Evolutionary conservation across 208 protist genomes (phyloP), one percentile per base, ranked within the genome.

Genomic region (Eutreptiella sp.): DNA sequence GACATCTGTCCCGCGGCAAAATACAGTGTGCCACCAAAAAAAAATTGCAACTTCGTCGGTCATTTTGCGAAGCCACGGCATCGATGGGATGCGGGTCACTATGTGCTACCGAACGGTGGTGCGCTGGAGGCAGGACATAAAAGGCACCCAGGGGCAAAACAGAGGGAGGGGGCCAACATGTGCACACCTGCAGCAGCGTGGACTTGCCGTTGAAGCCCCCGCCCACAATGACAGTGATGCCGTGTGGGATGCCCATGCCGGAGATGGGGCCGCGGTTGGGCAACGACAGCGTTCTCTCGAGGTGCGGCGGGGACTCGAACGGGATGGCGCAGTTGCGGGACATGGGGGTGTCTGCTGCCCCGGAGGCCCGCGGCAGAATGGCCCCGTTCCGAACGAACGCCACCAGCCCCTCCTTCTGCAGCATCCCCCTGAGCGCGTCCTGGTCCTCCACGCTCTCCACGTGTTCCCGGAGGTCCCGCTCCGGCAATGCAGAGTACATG

Each of bases 141-240:
- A n/a, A n/a, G n/a, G n/a, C n/a, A n/a, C n/a, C n/a, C n/a, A n/a
- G n/a, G n/a, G n/a, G n/a, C n/a, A n/a, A n/a, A n/a, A n/a, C n/a
- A n/a, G n/a, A n/a, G n/a, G n/a, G n/a, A n/a, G n/a, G n/a, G n/a
- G n/a, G n/a, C n/a, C n/a, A n/a, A n/a, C n/a, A n/a, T 70, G 16
- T 1, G 72, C n/a, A n/a, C n/a, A n/a, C n/a, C n/a, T n/a, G n/a
- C n/a, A n/a, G 57, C 35, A 97, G 70, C 7, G 93, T 97, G 0
- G 84, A 91, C 82, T 97, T 96, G 14, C 89, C 87, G 66, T 95
- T 87, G 61, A 93, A 95, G n/a, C 88, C 89, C 5, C 90, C 90
- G 33, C 93, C 93, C 0, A 90, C 87, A 31, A 97, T 94, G 7
- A 96, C 75, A 1, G 89, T 95, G 23, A 97, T 72, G 4, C 93